phyloP scores from a whole-genome alignment of 2,329 filamentous ascomycete species.

The Amylocarpus encephaloides region DNA sequence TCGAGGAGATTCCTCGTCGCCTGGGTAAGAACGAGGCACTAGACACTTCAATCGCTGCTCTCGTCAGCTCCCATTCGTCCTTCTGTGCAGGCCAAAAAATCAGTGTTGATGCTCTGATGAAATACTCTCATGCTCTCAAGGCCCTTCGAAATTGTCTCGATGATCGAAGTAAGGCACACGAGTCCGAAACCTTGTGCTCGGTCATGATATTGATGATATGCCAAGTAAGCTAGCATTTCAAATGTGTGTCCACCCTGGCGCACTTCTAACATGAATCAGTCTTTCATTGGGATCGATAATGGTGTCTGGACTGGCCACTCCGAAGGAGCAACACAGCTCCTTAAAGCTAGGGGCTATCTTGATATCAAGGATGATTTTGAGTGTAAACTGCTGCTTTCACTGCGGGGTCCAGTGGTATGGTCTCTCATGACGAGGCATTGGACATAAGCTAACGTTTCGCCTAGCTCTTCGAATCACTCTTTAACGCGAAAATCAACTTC shows the following conservation, averaged over 20 bases:
- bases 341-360: constrained; percentile 31
- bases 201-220: constrained; percentile 34
- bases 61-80: neutral
- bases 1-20: constrained; percentile 2
- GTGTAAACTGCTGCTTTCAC: constrained; percentile 29
- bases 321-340: constrained; percentile 24
- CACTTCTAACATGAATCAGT: neutral
- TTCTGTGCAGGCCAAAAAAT: neutral
- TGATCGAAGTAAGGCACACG: constrained; percentile 29
- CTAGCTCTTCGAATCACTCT: constrained; percentile 32
- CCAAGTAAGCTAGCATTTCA: constrained; percentile 6
- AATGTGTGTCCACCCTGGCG: neutral
- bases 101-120: neutral
- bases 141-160: constrained; percentile 24
- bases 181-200: constrained; percentile 33
- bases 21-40: constrained; percentile 1
- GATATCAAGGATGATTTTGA: constrained; percentile 33
- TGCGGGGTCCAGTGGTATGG: constrained; percentile 34
- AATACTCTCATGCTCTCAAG: neutral
- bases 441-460: too few species aligned
- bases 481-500: constrained; percentile 32
- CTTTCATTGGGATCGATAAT: neutral
- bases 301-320: constrained; percentile 13
- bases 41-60: constrained; percentile 2
- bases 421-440: neutral